These are phyloP conservation scores for Protomyces arabidopsidicola DNA, from an alignment of 1,139 yeast species.

Conservation along the genomic window DNA sequence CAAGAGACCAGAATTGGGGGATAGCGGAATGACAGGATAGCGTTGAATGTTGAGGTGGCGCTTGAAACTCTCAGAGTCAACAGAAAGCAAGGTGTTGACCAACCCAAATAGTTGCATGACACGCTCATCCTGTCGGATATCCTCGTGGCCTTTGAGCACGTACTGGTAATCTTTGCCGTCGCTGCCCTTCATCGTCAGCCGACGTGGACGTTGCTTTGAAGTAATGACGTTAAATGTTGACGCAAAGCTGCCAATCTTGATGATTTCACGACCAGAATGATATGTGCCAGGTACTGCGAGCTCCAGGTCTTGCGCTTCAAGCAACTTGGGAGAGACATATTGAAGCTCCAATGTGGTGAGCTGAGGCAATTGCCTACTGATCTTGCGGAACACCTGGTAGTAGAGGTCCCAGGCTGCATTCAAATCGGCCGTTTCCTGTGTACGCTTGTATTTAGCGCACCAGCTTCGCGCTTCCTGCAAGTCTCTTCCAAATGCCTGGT, in stretches of 20 bases:
- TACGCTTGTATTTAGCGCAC: constrained; percentile 78
- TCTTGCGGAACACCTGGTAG: constrained; percentile 86
- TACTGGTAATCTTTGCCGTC: constrained; percentile 88
- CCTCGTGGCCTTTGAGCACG: constrained; percentile 90
- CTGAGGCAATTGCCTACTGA: constrained; percentile 83
- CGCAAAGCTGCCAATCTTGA: constrained; percentile 69
- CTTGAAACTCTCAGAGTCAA: constrained; percentile 93
- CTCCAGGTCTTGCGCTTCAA: constrained; percentile 72
- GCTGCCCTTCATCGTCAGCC: constrained; percentile 70
- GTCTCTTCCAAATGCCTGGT: constrained; percentile 90
- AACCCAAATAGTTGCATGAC: constrained; percentile 97
- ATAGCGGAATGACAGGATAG: constrained; percentile 87
- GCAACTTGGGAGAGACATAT: constrained; percentile 85
- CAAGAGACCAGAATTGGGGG: constrained; percentile 92
- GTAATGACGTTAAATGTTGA: constrained; percentile 84
- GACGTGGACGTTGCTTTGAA: constrained; percentile 93
- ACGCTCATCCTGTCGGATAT: constrained; percentile 91
- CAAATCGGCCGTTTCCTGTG: constrained; percentile 79
- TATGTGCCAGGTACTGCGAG: constrained; percentile 94
- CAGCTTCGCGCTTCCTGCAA: constrained; percentile 89
- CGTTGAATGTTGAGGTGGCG: constrained; percentile 90
- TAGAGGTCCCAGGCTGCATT: constrained; percentile 98
- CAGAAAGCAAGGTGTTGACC: constrained; percentile 80
- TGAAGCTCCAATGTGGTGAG: constrained; percentile 80
- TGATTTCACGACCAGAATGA: constrained; percentile 73